phyloP scores from a whole-genome alignment of 768 basidiomycete species.

The Termitomyces sp. region DNA sequence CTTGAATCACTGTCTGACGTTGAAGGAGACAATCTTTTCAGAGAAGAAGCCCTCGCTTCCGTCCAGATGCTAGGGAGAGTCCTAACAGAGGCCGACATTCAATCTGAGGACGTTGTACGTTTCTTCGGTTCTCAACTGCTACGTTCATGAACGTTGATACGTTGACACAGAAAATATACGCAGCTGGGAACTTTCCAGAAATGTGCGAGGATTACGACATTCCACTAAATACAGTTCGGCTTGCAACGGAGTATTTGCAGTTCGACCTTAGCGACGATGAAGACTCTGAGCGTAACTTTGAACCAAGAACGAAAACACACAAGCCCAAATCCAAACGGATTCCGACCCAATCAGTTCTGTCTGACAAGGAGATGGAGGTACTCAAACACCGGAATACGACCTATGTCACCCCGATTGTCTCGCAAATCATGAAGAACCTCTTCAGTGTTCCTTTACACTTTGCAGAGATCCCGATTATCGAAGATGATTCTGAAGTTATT shows the following conservation, averaged over 20 bases:
- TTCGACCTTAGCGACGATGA: slow-evolving; percentile 3
- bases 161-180: slow-evolving; percentile 36
- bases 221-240: neutral
- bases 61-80: slow-evolving; percentile 36
- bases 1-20: slow-evolving; percentile 23
- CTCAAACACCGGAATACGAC: slow-evolving; percentile 26
- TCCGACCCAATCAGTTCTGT: neutral
- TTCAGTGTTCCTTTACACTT: slow-evolving; percentile 41
- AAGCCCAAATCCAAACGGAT: slow-evolving; percentile 18
- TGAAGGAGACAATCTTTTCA: slow-evolving; percentile 8
- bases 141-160: neutral
- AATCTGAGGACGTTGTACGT: slow-evolving; percentile 43
- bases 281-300: no score
- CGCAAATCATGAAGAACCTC: slow-evolving; percentile 38
- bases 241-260: slow-evolving; percentile 2
- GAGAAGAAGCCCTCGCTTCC: slow-evolving; percentile 21
- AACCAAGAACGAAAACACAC: neutral
- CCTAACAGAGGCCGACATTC: slow-evolving; percentile 36
- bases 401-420: slow-evolving; percentile 42
- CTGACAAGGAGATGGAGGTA: slow-evolving; percentile 18
- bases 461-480: slow-evolving; percentile 22
- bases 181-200: slow-evolving; percentile 31
- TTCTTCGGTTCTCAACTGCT: neutral
- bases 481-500: slow-evolving; percentile 23
- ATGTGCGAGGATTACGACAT: slow-evolving; percentile 20